These are phyloP conservation scores for Thinopyrum elongatum DNA, from an alignment of 176 grass and related monocot genomes.

Conservation along the genomic window DNA sequence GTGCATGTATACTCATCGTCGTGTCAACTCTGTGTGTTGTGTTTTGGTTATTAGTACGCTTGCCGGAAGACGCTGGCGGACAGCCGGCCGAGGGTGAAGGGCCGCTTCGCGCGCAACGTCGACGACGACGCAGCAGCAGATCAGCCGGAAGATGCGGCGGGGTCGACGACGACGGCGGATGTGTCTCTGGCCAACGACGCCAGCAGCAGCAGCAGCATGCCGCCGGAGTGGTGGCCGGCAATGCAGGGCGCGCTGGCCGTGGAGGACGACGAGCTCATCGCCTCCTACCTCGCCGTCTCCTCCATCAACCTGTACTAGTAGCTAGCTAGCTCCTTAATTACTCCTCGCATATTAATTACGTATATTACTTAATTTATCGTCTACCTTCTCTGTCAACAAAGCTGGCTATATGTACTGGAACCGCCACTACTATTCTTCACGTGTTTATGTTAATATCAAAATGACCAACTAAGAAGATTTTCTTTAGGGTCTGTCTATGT, in stretches of 20 bases:
- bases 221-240: conserved; percentile 57
- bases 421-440: neutral
- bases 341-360: neutral
- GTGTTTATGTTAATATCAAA: neutral
- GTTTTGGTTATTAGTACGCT: conserved; percentile 42
- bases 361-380: neutral
- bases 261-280: conserved; percentile 42
- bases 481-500: too few relatives aligned
- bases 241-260: conserved; percentile 39
- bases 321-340: neutral
- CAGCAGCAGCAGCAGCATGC: neutral
- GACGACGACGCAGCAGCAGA: conserved; percentile 31
- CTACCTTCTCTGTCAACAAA: neutral
- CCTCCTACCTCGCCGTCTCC: conserved; percentile 40
- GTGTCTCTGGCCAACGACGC: neutral
- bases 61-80: conserved; percentile 92
- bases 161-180: neutral
- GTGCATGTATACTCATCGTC: neutral
- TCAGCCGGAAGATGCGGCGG: conserved; percentile 6
- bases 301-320: conserved; percentile 39
- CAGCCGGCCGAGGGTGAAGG: conserved; percentile 75
- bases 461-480: too few relatives aligned
- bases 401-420: neutral
- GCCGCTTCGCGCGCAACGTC: conserved; percentile 66
- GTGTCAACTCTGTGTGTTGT: neutral